Evolutionary conservation across 345 rosid genomes (phyloP).

Genomic region (Salix arbutifolia): DNA sequence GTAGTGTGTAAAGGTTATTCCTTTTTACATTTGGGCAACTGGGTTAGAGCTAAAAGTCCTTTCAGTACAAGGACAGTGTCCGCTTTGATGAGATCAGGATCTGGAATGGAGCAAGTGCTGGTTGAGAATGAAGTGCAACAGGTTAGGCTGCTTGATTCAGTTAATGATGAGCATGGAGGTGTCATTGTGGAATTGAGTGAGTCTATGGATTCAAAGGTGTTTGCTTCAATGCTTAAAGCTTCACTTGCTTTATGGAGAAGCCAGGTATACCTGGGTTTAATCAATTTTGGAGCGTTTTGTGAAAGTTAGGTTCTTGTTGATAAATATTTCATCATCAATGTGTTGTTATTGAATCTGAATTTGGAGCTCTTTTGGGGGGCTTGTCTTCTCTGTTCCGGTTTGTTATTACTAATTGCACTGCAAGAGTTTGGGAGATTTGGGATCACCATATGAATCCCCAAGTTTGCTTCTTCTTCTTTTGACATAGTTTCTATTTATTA

Average conservation of each 20-base stretch:
- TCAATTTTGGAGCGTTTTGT: not conserved
- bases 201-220: constrained; percentile 49
- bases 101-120: constrained; percentile 3
- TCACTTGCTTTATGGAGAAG: constrained; percentile 61
- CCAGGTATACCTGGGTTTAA: constrained; percentile 43
- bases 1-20: not conserved
- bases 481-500: not conserved
- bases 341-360: not conserved
- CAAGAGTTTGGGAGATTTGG: not conserved
- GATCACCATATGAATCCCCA: not conserved
- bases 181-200: constrained; percentile 56
- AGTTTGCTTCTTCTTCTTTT: not conserved
- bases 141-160: constrained; percentile 28
- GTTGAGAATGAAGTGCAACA: constrained; percentile 15
- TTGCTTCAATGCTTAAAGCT: constrained; percentile 52
- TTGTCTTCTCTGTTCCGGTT: not conserved
- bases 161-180: constrained; percentile 71
- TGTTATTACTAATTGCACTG: not conserved
- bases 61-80: constrained; percentile 19
- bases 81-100: constrained; percentile 20
- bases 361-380: not conserved
- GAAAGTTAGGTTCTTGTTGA: not conserved
- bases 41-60: constrained; percentile 5
- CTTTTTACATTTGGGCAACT: not conserved
- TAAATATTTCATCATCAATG: not conserved